Percentiles rank a stretch among this genome's conserved stretches.
These are phyloP conservation scores for Mrakia hoshinonis DNA, from an alignment of 768 basidiomycete genomes.

Conservation along the genomic window DNA sequence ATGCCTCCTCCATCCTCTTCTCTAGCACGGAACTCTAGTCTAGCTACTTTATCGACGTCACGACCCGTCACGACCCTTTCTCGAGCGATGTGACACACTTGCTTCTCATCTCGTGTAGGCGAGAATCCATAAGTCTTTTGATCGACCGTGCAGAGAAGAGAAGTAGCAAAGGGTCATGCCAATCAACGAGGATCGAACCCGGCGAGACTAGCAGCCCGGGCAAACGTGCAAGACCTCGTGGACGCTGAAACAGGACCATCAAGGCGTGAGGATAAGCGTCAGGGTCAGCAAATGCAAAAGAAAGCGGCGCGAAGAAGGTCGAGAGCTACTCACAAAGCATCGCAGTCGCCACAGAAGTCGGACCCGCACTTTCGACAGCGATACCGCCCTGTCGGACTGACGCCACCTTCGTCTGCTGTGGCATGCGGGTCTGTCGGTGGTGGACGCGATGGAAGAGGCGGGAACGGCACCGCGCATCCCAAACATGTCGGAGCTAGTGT, in stretches of 20 bases:
- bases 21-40: too few species aligned
- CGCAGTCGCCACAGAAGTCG: conserved; percentile 92
- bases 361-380: conserved; percentile 73
- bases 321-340: conserved; percentile 55
- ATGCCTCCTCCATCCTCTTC: too few species aligned
- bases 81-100: too few species aligned
- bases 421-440: conserved; percentile 32
- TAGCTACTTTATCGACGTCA: too few species aligned
- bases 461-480: conserved; percentile 69
- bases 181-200: too few species aligned
- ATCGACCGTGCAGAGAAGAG: too few species aligned
- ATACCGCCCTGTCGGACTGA: conserved; percentile 80
- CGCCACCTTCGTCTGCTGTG: conserved; percentile 48
- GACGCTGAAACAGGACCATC: conserved; percentile 42
- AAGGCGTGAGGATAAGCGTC: background rate
- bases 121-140: too few species aligned
- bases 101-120: too few species aligned
- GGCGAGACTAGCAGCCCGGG: conserved; percentile 47
- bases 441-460: conserved; percentile 32
- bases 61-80: too few species aligned
- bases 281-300: background rate
- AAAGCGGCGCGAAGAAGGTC: background rate
- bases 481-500: conserved; percentile 51
- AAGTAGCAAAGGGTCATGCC: too few species aligned
- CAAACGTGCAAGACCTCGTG: conserved; percentile 94